These are phyloP conservation scores for Wallacemonas sp. DNA, from an alignment of 208 protist genomes.

Conservation along the genomic window DNA sequence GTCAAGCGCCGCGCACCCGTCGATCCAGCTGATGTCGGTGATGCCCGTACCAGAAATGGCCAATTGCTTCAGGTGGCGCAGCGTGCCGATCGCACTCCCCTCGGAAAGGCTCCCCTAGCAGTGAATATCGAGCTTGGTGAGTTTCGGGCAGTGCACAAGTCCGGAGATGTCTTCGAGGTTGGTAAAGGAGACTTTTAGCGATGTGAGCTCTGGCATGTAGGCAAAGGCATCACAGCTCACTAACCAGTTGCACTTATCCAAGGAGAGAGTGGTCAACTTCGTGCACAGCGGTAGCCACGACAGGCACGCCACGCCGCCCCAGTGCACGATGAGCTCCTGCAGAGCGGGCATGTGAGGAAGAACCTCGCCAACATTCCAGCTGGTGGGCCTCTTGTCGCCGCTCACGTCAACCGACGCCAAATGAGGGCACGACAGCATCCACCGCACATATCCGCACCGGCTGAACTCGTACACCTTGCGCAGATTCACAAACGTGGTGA, in stretches of 20 bases:
- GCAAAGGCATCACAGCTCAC: neutral
- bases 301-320: neutral
- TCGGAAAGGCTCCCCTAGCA: neutral
- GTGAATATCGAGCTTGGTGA: neutral
- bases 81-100: neutral
- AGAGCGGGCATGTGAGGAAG: neutral
- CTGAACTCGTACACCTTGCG: slow-evolving; percentile 12
- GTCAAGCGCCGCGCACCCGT: neutral
- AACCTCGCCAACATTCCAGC: slow-evolving; percentile 1
- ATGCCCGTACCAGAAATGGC: neutral
- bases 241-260: slow-evolving; percentile 6
- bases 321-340: slow-evolving; percentile 1
- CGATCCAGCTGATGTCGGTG: slow-evolving; percentile 9
- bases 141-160: neutral
- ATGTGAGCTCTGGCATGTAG: neutral
- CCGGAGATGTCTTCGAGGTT: neutral
- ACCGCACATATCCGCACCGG: neutral
- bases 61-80: neutral
- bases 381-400: neutral
- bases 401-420: slow-evolving; percentile 6
- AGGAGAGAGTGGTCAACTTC: neutral
- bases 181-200: neutral
- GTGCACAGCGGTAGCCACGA: neutral
- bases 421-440: slow-evolving; percentile 15
- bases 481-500: slow-evolving; percentile 2